Evolutionary conservation across 2,329 filamentous ascomycete species (phyloP).

Genomic region (Botrytis aclada): DNA sequence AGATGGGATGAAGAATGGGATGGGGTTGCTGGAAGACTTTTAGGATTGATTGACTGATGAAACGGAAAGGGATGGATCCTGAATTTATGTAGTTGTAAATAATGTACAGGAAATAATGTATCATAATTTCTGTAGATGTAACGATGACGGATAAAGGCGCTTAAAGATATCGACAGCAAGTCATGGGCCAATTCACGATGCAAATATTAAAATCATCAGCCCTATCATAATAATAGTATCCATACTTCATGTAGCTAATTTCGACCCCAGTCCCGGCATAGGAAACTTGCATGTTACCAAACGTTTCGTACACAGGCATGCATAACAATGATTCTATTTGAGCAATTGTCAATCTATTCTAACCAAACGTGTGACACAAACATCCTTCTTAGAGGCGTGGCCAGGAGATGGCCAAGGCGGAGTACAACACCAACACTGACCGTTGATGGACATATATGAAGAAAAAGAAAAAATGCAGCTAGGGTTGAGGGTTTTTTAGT

Average conservation of each 20-base stretch:
- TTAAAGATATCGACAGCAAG: neutral
- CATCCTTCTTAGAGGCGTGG: neutral
- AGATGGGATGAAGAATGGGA: slow-evolving; percentile 96
- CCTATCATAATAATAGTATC: neutral
- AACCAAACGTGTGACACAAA: neutral
- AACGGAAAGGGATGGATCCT: neutral
- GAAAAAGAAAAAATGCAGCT: no score
- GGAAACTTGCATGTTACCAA: neutral
- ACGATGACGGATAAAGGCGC: neutral
- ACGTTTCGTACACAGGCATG: neutral
- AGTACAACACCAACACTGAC: neutral
- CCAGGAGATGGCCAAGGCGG: neutral
- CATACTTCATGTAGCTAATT: neutral
- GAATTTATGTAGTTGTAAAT: neutral
- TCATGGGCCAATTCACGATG: neutral
- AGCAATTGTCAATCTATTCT: neutral
- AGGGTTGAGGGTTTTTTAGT: no score
- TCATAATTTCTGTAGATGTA: neutral
- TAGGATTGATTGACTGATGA: slow-evolving; percentile 44
- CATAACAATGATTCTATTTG: neutral
- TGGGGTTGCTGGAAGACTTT: slow-evolving; percentile 69
- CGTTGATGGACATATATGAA: no score
- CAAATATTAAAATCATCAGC: neutral
- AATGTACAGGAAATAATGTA: neutral
- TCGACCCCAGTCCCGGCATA: neutral